These are phyloP conservation scores for Diplodia corticola DNA, from an alignment of 2,329 filamentous ascomycete genomes.

Conservation along the genomic window DNA sequence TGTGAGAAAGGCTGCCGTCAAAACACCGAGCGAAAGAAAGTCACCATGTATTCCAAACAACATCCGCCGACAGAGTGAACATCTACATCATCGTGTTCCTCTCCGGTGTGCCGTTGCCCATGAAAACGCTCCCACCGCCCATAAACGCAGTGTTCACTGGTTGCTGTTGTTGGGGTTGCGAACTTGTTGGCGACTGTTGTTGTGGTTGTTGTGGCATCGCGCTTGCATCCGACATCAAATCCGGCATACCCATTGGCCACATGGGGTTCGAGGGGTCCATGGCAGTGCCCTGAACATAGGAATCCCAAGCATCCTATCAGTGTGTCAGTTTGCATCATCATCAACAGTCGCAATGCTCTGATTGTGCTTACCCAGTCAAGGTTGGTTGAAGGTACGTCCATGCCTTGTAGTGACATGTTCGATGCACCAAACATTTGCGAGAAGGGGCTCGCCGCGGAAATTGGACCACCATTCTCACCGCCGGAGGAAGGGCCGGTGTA, in stretches of 20 bases:
- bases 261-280: slow-evolving; percentile 44
- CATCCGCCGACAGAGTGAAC: not conserved
- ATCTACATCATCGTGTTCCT: slow-evolving; percentile 20
- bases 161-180: slow-evolving; percentile 15
- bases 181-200: slow-evolving; percentile 21
- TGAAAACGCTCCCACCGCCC: slow-evolving; percentile 38
- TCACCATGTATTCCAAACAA: not conserved
- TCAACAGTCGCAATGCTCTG: not conserved
- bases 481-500: slow-evolving; percentile 33
- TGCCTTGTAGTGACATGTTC: slow-evolving; percentile 49
- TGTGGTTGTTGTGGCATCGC: slow-evolving; percentile 32
- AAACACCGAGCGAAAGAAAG: not conserved
- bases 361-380: slow-evolving; percentile 61
- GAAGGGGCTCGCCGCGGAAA: slow-evolving; percentile 54
- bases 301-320: slow-evolving; percentile 65
- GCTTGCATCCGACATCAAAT: slow-evolving; percentile 22
- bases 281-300: slow-evolving; percentile 63
- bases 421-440: slow-evolving; percentile 55
- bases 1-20: not conserved
- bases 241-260: slow-evolving; percentile 45
- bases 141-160: slow-evolving; percentile 33
- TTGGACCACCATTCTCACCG: slow-evolving; percentile 37
- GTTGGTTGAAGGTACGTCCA: slow-evolving; percentile 54
- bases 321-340: slow-evolving; percentile 30
- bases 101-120: slow-evolving; percentile 38